phyloP scores from a whole-genome alignment of 306 rosid species.

The Cicer cuneatum region DNA sequence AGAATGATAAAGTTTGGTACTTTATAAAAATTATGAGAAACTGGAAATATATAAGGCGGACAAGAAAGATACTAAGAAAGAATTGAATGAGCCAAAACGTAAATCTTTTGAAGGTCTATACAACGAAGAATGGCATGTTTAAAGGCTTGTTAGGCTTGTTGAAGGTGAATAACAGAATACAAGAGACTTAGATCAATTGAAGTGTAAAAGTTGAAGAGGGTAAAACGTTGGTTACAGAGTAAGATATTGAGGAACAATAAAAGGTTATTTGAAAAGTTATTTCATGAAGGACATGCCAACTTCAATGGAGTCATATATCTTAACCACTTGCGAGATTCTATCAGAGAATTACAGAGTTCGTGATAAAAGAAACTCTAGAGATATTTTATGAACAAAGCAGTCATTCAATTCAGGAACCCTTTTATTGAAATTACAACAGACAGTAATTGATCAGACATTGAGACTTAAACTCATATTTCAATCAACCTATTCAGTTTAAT shows the following conservation, averaged over 20 bases:
- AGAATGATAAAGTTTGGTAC: neutral
- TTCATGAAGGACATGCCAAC: neutral
- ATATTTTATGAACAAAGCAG: neutral
- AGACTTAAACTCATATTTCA: neutral
- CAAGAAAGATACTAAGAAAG: neutral
- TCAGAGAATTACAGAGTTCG: neutral
- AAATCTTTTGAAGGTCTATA: neutral
- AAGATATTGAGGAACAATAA: neutral
- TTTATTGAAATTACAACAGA: neutral
- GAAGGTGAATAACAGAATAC: neutral
- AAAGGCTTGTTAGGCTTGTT: slow-evolving; percentile 2
- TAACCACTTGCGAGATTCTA: neutral
- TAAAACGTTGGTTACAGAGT: neutral
- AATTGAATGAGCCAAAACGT: neutral
- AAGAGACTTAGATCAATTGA: neutral
- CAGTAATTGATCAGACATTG: neutral
- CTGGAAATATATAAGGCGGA: neutral
- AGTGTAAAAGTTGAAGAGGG: neutral
- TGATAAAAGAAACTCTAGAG: neutral
- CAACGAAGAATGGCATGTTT: neutral
- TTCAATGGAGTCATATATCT: neutral
- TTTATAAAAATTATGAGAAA: neutral
- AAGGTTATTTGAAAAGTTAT: slow-evolving; percentile 14
- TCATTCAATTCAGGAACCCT: neutral
- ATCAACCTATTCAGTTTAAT: neutral